A percentile compares a stretch with the other conserved stretches of the same genome.
These are phyloP conservation scores for Teratosphaeriaceae sp. DNA, from an alignment of 2,329 filamentous ascomycete genomes.

Conservation along the genomic window DNA sequence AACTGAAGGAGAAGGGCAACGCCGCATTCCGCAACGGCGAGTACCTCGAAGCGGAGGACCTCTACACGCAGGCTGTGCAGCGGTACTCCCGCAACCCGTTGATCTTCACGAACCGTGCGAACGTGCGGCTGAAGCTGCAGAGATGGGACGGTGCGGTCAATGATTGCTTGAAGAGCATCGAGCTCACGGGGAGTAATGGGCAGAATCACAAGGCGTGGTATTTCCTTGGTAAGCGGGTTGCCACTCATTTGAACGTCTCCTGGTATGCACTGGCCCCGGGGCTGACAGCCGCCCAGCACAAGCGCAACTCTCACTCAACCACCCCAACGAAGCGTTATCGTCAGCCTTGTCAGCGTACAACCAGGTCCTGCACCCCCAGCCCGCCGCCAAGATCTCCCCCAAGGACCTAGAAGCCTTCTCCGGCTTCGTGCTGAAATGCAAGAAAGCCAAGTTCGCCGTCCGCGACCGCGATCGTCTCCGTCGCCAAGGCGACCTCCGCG, in stretches of 20 bases:
- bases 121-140: constrained; percentile 68
- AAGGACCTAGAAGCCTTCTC: constrained; percentile 47
- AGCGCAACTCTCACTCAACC: constrained; percentile 67
- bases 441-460: constrained; percentile 79
- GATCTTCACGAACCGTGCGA: constrained; percentile 84
- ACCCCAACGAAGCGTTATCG: constrained; percentile 65
- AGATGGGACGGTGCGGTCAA: constrained; percentile 68
- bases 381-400: constrained; percentile 47
- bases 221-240: constrained; percentile 47
- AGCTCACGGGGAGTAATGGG: constrained; percentile 47
- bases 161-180: constrained; percentile 71
- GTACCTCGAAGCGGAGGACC: constrained; percentile 57
- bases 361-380: constrained; percentile 41
- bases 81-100: constrained; percentile 69
- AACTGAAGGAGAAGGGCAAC: constrained; percentile 52
- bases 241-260: background rate
- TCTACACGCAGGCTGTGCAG: constrained; percentile 69
- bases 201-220: constrained; percentile 62
- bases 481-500: constrained; percentile 52
- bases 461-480: constrained; percentile 57
- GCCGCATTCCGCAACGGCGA: constrained; percentile 58
- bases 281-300: constrained; percentile 47
- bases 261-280: background rate
- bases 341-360: constrained; percentile 68
- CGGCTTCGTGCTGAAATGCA: constrained; percentile 66